A percentile compares a stretch with the other conserved stretches of the same genome.
phyloP scores from a whole-genome alignment of 2,329 filamentous ascomycete species.

The Fusarium sp. region DNA sequence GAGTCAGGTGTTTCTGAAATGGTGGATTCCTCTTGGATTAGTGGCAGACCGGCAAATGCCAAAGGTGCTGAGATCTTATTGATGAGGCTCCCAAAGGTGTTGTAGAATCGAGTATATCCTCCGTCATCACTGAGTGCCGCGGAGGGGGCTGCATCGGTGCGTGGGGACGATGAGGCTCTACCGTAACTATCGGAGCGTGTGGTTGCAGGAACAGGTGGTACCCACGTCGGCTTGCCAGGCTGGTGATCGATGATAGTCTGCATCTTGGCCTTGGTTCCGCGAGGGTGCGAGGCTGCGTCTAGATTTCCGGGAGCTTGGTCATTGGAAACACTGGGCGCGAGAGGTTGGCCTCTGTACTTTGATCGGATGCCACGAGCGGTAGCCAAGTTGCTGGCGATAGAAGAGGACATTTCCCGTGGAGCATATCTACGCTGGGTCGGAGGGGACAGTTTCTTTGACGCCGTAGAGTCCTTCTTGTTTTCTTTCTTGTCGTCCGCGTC shows the following conservation, averaged over 20 bases:
- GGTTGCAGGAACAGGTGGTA: constrained; percentile 53
- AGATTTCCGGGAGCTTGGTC: constrained; percentile 79
- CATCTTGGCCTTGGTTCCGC: constrained; percentile 63
- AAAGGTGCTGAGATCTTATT: constrained; percentile 89
- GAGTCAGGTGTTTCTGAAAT: constrained; percentile 47
- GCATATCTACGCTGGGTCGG: constrained; percentile 61
- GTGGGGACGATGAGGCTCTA: constrained; percentile 42
- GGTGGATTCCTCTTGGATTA: constrained; percentile 65
- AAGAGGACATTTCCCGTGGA: constrained; percentile 78
- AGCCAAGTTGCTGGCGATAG: constrained; percentile 88
- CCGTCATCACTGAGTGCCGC: constrained; percentile 66
- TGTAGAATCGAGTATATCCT: constrained; percentile 91
- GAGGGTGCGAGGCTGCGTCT: constrained; percentile 64
- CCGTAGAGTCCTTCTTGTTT: constrained; percentile 26
- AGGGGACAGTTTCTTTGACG: constrained; percentile 46
- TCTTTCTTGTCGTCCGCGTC: constrained; percentile 40
- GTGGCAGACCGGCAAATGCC: constrained; percentile 90
- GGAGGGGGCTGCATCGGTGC: constrained; percentile 39
- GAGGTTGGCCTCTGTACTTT: constrained; percentile 72
- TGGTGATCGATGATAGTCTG: constrained; percentile 65
- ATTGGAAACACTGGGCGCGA: constrained; percentile 77
- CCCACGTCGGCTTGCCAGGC: constrained; percentile 63
- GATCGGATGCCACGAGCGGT: constrained; percentile 83
- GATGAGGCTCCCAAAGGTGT: constrained; percentile 87
- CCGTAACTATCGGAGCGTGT: constrained; percentile 40